Percentiles rank a stretch among this genome's conserved stretches.
phyloP scores from a whole-genome alignment of 1,139 yeast genomes.

The Zygosaccharomyces sapae region DNA sequence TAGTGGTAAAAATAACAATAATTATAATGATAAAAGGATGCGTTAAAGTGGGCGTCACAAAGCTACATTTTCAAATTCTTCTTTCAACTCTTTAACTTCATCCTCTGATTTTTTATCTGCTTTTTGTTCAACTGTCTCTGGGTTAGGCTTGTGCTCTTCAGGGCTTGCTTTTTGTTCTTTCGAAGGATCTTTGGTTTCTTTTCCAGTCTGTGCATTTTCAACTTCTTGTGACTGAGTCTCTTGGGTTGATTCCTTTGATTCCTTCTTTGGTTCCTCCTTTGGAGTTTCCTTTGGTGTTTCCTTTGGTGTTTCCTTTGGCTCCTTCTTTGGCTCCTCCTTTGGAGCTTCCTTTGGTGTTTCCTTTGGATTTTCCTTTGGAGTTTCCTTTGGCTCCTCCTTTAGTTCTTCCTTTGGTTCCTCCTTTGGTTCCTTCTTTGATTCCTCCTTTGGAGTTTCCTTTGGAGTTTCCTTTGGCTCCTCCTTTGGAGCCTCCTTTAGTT shows the following conservation, averaged over 20 bases:
- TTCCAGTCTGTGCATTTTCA: background rate
- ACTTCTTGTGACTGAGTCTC: conserved; percentile 2
- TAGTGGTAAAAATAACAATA: background rate
- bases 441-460: conserved; percentile 12
- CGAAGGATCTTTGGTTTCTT: background rate
- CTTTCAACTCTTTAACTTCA: conserved; percentile 17
- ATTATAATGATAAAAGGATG: background rate
- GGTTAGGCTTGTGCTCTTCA: conserved; percentile 7
- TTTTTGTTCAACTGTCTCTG: conserved; percentile 2
- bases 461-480: background rate
- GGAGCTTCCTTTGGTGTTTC: conserved; percentile 5
- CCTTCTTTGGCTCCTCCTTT: conserved; percentile 7
- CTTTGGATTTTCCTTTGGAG: conserved; percentile 3
- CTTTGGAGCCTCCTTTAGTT: conserved; percentile 8
- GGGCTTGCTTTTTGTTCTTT: conserved; percentile 8
- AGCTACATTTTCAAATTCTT: conserved; percentile 32
- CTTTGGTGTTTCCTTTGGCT: conserved; percentile 7
- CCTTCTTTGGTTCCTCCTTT: conserved; percentile 5
- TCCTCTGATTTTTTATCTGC: conserved; percentile 13
- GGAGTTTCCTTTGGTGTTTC: conserved; percentile 1
- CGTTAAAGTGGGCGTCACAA: conserved; percentile 15
- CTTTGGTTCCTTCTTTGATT: conserved; percentile 9
- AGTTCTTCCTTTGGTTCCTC: conserved; percentile 7
- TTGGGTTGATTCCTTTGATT: conserved; percentile 8
- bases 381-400: conserved; percentile 5